Base-by-base conservation (phyloP, 176 grass and related monocot genomes). In the Avena sativa region DNA sequence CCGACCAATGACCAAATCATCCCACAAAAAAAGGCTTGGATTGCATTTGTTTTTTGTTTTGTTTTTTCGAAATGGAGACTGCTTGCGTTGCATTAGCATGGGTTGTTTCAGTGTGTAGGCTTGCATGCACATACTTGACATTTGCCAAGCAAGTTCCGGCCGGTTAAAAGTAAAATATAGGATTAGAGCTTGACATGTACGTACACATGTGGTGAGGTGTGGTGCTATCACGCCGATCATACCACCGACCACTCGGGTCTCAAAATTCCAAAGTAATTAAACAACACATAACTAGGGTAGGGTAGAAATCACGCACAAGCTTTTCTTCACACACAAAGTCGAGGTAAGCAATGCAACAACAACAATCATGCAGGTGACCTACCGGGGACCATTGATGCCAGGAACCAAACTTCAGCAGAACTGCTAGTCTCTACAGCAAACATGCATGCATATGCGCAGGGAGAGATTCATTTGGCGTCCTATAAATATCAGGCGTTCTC, bases 181-280 rank as follows among this genome's bases (percentile, higher is more conserved):
- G 46, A 14, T 68, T 68, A 68, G 28, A 68, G 13, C 13, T 36
- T 34, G 13, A 67, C 12, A 66, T 6, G 28, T 30, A 30, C 28
- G 23, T 28, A 64, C 59, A 28, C 61, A 64, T 64, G 3, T 84
- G 82, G 17, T 49, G 30, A 2, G 51, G 19, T 20, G 8, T 70
- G 4, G 15, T 52, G 17, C 9, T 59, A 26, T 32, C 64, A 78
- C 28, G 2, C 8, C 52, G 78, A 78, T 20, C 40, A 51, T 28
- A 28, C 2, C 30, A 32, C 30, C 79, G 28, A 30, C 36, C 43
- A n/a, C 58, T 2, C 13, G 26, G 43, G 19, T 85, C 79, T 81
- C 83, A 58, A 30, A 57, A 14, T 81, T 85, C 59, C 16, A 62
- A 76, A 65, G 49, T 14, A 55, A 48, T 36, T 15, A 10, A 81